Percentiles rank a stretch among this genome's conserved stretches.
These are phyloP conservation scores for Puccinia triticina DNA, from an alignment of 1,284 basidiomycete genomes.

Conservation along the genomic window DNA sequence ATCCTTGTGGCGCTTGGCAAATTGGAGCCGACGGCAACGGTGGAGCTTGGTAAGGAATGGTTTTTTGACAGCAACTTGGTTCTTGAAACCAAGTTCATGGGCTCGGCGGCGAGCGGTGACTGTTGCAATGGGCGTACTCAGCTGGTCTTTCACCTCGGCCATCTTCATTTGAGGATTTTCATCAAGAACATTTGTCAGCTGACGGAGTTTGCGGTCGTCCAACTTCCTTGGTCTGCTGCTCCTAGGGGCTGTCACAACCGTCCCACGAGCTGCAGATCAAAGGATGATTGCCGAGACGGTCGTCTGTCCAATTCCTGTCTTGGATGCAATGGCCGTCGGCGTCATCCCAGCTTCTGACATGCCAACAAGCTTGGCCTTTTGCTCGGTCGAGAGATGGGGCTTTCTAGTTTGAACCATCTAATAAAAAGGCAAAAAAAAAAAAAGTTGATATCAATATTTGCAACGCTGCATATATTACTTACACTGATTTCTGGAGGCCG, in stretches of 20 bases:
- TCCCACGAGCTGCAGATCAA: background rate
- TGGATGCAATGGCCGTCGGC: background rate
- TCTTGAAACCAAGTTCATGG: background rate
- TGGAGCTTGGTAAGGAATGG: background rate
- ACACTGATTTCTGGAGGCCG: too few relatives aligned
- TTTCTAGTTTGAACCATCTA: background rate
- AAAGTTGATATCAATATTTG: too few relatives aligned
- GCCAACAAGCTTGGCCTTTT: too few relatives aligned
- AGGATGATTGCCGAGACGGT: background rate
- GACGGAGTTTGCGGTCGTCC: background rate
- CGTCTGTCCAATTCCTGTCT: background rate
- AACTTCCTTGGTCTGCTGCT: background rate
- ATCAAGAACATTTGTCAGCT: background rate
- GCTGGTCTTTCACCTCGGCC: background rate
- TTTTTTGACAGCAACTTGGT: constrained; percentile 5
- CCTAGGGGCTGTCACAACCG: background rate
- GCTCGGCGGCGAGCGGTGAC: background rate
- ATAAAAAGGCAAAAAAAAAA: background rate
- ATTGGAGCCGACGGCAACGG: background rate
- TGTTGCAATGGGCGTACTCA: background rate
- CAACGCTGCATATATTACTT: too few relatives aligned
- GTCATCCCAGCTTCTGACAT: constrained; percentile 8
- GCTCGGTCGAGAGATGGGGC: background rate
- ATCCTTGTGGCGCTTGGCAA: too few relatives aligned
- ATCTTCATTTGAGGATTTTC: constrained; percentile 1